Percentiles rank a stretch among this genome's conserved stretches.
Evolutionary conservation across 2,329 filamentous ascomycete species (phyloP).

Genomic region (Amauroascus niger): DNA sequence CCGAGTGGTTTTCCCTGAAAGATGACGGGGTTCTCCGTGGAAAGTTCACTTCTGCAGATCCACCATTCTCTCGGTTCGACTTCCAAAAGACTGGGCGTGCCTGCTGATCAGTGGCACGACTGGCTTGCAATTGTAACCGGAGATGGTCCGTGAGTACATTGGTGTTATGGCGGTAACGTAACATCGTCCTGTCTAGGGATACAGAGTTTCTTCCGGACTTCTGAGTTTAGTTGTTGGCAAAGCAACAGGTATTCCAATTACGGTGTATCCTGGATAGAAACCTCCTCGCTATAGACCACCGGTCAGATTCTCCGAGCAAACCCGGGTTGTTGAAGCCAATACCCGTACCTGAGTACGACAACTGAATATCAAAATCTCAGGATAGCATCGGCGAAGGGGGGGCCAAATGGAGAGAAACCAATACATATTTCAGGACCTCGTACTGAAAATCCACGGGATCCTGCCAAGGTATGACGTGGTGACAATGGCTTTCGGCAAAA

Average conservation of each 20-base stretch:
- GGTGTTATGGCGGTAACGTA: conserved; percentile 6
- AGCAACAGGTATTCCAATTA: background rate
- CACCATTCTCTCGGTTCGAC: conserved; percentile 9
- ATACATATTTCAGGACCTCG: background rate
- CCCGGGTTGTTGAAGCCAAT: background rate
- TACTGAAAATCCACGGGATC: background rate
- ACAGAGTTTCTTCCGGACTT: background rate
- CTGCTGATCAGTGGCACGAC: conserved; percentile 8
- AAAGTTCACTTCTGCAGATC: conserved; percentile 3
- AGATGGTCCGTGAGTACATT: conserved; percentile 9
- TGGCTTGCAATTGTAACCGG: background rate
- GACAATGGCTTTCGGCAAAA: background rate
- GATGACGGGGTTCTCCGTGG: background rate
- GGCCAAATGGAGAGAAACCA: background rate
- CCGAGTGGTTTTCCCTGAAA: background rate
- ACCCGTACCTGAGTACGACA: background rate
- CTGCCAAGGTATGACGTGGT: background rate
- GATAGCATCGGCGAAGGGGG: background rate
- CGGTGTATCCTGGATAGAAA: background rate
- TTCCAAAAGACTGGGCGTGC: conserved; percentile 7
- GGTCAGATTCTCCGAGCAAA: background rate
- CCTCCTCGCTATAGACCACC: background rate
- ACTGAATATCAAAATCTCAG: background rate
- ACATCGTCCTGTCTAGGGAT: background rate
- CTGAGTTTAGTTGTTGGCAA: background rate